These are phyloP conservation scores for Claviceps fusiformis DNA, from an alignment of 2,329 filamentous ascomycete genomes.

Conservation along the genomic window DNA sequence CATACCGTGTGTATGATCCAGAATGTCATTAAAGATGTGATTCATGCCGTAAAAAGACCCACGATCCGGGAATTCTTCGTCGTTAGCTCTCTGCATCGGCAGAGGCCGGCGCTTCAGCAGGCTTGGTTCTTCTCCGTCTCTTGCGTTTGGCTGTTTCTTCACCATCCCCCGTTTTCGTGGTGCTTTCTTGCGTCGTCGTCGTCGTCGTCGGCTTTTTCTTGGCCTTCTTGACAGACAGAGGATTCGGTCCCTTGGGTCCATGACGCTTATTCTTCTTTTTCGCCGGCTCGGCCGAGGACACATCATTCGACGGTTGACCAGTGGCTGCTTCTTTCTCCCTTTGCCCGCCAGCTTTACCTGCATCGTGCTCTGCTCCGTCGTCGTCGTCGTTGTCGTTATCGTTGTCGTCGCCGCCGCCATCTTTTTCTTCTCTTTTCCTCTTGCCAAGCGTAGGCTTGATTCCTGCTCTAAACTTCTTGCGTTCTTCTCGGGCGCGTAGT, in stretches of 20 bases:
- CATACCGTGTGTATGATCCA: not conserved
- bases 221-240: constrained; percentile 54
- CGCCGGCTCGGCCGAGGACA: constrained; percentile 14
- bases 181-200: constrained; percentile 7
- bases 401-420: constrained; percentile 7
- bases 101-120: not conserved
- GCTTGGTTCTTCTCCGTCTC: constrained; percentile 19
- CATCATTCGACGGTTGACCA: constrained; percentile 8
- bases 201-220: constrained; percentile 34
- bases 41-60: no score
- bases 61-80: no score
- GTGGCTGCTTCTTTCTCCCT: constrained; percentile 16
- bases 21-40: not conserved
- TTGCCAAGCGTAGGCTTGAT: constrained; percentile 39
- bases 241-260: constrained; percentile 58
- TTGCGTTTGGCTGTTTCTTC: constrained; percentile 18
- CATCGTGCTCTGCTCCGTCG: constrained; percentile 17
- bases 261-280: constrained; percentile 44
- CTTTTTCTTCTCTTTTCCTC: constrained; percentile 36
- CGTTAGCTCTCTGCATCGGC: not conserved
- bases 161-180: constrained; percentile 8
- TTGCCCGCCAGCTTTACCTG: constrained; percentile 15
- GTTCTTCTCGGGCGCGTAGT: constrained; percentile 54
- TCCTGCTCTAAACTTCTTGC: constrained; percentile 58
- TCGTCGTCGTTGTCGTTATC: not conserved